phyloP scores from a whole-genome alignment of 2,329 filamentous ascomycete genomes.

The Corinectria fuckeliana region DNA sequence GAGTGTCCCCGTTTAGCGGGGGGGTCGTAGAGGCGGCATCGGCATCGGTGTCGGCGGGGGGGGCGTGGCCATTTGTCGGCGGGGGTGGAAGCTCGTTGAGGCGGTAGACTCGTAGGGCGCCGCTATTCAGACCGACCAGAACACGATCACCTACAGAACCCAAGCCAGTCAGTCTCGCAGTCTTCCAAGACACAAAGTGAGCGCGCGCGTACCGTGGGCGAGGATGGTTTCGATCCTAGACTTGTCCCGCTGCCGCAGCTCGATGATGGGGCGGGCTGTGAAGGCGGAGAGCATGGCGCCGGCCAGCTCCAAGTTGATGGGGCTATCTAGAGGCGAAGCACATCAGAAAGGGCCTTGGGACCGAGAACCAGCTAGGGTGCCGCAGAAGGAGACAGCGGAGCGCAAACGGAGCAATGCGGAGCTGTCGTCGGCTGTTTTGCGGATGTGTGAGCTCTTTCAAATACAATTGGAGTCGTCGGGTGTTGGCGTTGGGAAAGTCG shows the following conservation, averaged over 20 bases:
- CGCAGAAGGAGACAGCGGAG: not conserved
- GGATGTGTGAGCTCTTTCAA: conserved; percentile 1
- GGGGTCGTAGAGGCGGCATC: conserved; percentile 38
- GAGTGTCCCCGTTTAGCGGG: conserved; percentile 37
- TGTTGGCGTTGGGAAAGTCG: conserved; percentile 20
- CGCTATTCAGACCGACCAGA: conserved; percentile 89
- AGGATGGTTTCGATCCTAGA: conserved; percentile 96
- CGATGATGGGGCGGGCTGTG: conserved; percentile 93
- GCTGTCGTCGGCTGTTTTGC: not conserved
- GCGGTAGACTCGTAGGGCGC: conserved; percentile 87
- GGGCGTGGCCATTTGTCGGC: conserved; percentile 42
- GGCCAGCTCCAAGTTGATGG: conserved; percentile 50
- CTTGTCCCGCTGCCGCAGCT: conserved; percentile 95
- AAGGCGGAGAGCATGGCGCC: conserved; percentile 93
- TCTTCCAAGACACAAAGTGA: not conserved
- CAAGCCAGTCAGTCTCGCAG: conserved; percentile 15
- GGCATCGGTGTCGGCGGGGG: conserved; percentile 38
- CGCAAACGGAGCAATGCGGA: not conserved
- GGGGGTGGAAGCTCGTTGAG: conserved; percentile 70
- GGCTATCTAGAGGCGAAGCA: conserved; percentile 37
- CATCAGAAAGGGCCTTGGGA: conserved; percentile 37
- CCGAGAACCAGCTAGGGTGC: not conserved
- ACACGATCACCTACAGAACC: conserved; percentile 77
- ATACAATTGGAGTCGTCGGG: conserved; percentile 9
- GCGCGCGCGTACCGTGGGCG: conserved; percentile 72